Evolutionary conservation across 1,284 basidiomycete genomes (phyloP), one percentile per base, ranked within the genome.

Genomic region (Papiliotrema terrestris): DNA sequence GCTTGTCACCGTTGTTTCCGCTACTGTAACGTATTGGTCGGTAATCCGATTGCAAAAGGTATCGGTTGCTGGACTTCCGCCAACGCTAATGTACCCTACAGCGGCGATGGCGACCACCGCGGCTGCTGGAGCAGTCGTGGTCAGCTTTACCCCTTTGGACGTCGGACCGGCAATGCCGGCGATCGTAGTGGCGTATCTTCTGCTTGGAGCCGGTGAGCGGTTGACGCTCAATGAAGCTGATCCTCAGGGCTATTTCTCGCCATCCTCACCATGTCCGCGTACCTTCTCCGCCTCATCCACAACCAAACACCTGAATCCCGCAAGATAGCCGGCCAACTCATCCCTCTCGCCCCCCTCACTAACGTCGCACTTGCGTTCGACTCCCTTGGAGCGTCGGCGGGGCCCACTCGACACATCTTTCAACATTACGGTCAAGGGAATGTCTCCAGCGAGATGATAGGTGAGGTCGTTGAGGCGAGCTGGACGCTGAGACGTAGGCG

Each of bases 1-100:
- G n/a, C 25, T 52, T 8, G 37, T 58, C 13, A 20, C 56, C n/a
- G 20, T 60, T 11, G 22, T 60, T 25, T 52, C 54, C 19, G 43
- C 59, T 2, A 50, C 45, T 26, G 52, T 54, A 19, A 60, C 57
- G 11, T 60, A 63, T 43, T 58, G 54, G 54, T 47, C 58, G 29
- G 39, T 63, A 32, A 58, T 60, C 29, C 48, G 59, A n/a, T 54
- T 60, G 38, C 56, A 60, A 39, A 39, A 60, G 37, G 61, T 63
- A 11, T 37, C 49, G n/a, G 29, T 63, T 2, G 32, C 38, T 36
- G 60, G 58, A 35, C 23, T 63, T 6, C 50, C 43, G 11, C 59
- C 61, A 26, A 60, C 56, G 6, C 36, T 63, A 19, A 26, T 60
- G 23, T 63, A 58, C 25, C 61, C 61, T 3, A 38, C 54, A 9